Conservation (phyloP, 371 early-diverging fungal genomes). For the Ordospora colligata region DNA sequence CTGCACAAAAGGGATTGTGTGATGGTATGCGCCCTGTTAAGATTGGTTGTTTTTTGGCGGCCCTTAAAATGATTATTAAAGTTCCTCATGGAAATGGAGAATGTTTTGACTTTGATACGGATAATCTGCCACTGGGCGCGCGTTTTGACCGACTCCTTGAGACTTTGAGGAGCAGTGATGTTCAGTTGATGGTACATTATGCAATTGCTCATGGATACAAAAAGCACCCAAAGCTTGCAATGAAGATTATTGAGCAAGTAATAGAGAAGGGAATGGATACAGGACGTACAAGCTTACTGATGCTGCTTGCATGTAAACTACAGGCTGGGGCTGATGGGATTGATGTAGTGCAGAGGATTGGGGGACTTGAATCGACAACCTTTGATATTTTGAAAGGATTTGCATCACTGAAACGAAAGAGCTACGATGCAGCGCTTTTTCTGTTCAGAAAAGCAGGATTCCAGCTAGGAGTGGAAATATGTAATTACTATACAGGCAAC, state of each 20-base stretch:
- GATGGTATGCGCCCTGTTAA: not conserved
- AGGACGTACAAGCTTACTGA: not conserved
- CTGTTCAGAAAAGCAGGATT: slow-evolving; percentile 29
- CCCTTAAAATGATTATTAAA: slow-evolving; percentile 15
- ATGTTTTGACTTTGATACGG: slow-evolving; percentile 13
- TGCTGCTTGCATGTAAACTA: slow-evolving; percentile 3
- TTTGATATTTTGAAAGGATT: slow-evolving; percentile 35
- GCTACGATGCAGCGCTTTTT: slow-evolving; percentile 29
- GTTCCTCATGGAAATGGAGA: not conserved
- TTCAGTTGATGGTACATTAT: not conserved
- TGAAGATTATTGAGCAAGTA: not conserved
- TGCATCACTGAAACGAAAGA: slow-evolving; percentile 1
- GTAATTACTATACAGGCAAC: slow-evolving; percentile 20
- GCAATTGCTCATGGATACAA: slow-evolving; percentile 16
- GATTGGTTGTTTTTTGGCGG: not conserved
- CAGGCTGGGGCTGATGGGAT: not conserved
- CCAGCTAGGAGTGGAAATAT: slow-evolving; percentile 35
- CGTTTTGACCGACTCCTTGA: slow-evolving; percentile 7
- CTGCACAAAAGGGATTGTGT: not conserved
- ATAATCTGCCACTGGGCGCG: slow-evolving; percentile 1
- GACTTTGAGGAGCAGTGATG: not conserved
- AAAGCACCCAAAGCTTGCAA: not conserved
- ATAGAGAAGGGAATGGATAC: not conserved
- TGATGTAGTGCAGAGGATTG: slow-evolving; percentile 4
- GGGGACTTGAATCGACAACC: not conserved